Evolutionary conservation across 495 filamentous ascomycete genomes (phyloP), one percentile per base, ranked within the genome.

Genomic region (Acidiella bohemica): DNA sequence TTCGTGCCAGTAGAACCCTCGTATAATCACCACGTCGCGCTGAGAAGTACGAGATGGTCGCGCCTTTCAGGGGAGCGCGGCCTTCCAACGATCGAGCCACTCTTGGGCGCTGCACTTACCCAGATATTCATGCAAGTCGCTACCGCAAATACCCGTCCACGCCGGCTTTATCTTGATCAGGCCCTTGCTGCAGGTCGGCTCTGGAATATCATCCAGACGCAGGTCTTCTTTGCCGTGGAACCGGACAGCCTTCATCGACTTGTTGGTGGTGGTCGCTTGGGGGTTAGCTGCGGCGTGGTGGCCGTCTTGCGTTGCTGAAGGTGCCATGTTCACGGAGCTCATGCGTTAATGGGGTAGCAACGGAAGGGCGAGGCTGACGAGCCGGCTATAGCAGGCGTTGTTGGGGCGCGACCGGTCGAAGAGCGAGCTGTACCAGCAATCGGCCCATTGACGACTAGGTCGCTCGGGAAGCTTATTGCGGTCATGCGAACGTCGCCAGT

Each of bases 41-140:
- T n/a, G n/a, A n/a, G n/a, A n/a, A n/a, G n/a, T n/a, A n/a, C n/a
- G n/a, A n/a, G n/a, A n/a, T n/a, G n/a, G n/a, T n/a, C n/a, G n/a
- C n/a, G n/a, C n/a, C n/a, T n/a, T n/a, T n/a, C n/a, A n/a, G n/a
- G n/a, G n/a, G n/a, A n/a, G n/a, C n/a, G n/a, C n/a, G n/a, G n/a
- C n/a, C n/a, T n/a, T n/a, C n/a, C n/a, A n/a, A n/a, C n/a, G n/a
- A n/a, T n/a, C n/a, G n/a, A n/a, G 1, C 2, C 10, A 38, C 16
- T n/a, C 1, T 12, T 10, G 3, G 11, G 9, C 2, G 12, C 13
- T 32, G n/a, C n/a, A n/a, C 30, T 9, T 32, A 18, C 62, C 57
- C 9, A 72, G 53, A 46, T 73, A 79, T 44, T 79, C 73, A 44
- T 80, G 73, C 7, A 80, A 58, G 53, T 68, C 68, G 25, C 56